A percentile compares a stretch with the other conserved stretches of the same genome.
Conservation (phyloP, 495 filamentous ascomycete species). For the Venustampulla echinocandica region DNA sequence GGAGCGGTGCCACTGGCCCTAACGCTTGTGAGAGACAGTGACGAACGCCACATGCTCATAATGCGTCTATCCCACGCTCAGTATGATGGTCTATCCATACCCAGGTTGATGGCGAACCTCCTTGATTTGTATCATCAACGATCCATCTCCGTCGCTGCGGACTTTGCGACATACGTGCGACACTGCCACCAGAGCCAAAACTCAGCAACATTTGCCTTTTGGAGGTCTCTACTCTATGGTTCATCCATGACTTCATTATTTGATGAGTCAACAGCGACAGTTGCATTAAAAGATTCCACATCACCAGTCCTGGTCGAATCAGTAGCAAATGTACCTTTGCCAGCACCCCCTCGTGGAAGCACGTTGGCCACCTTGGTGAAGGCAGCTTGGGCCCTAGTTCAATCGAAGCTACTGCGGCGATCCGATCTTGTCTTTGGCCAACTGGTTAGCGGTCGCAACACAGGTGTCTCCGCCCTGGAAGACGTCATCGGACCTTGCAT, state of each 20-base stretch:
- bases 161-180: constrained; percentile 52
- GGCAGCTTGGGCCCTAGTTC: constrained; percentile 51
- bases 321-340: no score
- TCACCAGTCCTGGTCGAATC: no score
- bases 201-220: constrained; percentile 43
- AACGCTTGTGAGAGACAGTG: not conserved
- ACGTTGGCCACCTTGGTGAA: constrained; percentile 46
- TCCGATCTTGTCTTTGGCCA: constrained; percentile 51
- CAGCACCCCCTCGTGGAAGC: no score
- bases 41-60: constrained; percentile 30
- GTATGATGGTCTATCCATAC: constrained; percentile 61
- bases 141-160: constrained; percentile 34
- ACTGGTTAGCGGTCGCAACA: constrained; percentile 49
- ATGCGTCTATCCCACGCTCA: constrained; percentile 64
- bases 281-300: no score
- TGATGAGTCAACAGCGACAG: no score
- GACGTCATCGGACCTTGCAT: constrained; percentile 28
- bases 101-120: constrained; percentile 51
- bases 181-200: constrained; percentile 36
- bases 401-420: constrained; percentile 39
- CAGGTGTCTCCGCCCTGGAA: not conserved
- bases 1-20: not conserved
- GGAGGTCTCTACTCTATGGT: constrained; percentile 43
- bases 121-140: constrained; percentile 39
- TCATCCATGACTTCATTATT: no score